phyloP scores from a whole-genome alignment of 805 yeast genomes.

The Maudiozyma saulgeensis region DNA sequence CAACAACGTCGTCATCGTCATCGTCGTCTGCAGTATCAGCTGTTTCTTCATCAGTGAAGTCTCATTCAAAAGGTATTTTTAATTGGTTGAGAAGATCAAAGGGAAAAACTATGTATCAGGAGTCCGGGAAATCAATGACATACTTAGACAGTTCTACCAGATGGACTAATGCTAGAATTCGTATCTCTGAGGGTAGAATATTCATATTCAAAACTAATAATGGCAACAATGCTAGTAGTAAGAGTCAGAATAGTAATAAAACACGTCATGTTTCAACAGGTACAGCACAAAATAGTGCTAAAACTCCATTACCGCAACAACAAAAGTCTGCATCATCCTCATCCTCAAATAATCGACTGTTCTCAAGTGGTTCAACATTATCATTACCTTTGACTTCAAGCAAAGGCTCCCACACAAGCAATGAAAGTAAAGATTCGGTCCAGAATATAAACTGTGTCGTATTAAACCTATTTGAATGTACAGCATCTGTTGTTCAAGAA shows the following conservation, averaged over 20 bases:
- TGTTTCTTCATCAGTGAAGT: neutral
- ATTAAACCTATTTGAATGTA: slow-evolving; percentile 20
- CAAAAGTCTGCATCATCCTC: neutral
- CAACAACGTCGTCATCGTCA: neutral
- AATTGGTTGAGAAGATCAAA: slow-evolving; percentile 15
- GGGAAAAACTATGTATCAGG: slow-evolving; percentile 8
- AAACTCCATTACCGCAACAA: neutral
- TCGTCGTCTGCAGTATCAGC: neutral
- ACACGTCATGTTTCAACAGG: neutral
- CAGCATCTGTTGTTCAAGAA: slow-evolving; percentile 23
- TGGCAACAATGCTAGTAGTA: neutral
- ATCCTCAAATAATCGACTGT: neutral
- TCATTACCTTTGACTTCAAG: neutral
- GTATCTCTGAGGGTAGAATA: slow-evolving; percentile 22
- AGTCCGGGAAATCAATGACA: slow-evolving; percentile 12
- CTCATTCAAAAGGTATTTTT: slow-evolving; percentile 6
- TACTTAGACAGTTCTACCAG: slow-evolving; percentile 14
- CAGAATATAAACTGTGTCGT: slow-evolving; percentile 7
- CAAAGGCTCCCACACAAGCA: neutral
- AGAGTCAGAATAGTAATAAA: neutral
- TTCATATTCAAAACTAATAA: slow-evolving; percentile 10
- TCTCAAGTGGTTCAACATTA: neutral
- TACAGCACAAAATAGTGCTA: neutral
- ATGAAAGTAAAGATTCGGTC: neutral
- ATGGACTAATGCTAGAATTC: slow-evolving; percentile 17